Conservation (phyloP, 2,329 filamentous ascomycete genomes). For the Pleomassaria siparia region DNA sequence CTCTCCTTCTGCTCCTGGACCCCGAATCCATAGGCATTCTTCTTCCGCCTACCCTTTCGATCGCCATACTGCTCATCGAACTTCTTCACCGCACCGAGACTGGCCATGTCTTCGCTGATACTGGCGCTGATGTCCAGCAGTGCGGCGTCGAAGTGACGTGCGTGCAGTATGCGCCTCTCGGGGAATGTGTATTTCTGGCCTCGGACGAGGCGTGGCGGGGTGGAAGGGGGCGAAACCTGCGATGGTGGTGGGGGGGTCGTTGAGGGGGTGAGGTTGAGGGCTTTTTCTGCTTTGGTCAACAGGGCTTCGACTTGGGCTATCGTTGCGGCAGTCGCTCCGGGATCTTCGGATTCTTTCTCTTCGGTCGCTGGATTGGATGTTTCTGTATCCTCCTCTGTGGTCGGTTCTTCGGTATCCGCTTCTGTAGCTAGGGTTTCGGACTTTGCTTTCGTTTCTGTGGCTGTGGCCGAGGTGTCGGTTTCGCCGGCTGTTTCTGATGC, state of each 20-base stretch:
- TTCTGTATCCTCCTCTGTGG: too few relatives aligned
- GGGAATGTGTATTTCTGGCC: constrained; percentile 61
- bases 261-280: neutral
- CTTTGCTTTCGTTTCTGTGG: too few relatives aligned
- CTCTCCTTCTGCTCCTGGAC: constrained; percentile 33
- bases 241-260: neutral
- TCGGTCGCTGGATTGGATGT: too few relatives aligned
- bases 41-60: constrained; percentile 66
- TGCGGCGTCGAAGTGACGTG: constrained; percentile 79
- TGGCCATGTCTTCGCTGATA: constrained; percentile 90
- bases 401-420: neutral
- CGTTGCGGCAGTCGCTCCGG: too few relatives aligned
- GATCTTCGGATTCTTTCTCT: neutral
- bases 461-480: too few relatives aligned
- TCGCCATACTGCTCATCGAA: constrained; percentile 97
- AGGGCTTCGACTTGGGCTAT: too few relatives aligned
- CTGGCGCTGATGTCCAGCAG: constrained; percentile 87
- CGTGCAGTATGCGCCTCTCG: constrained; percentile 64
- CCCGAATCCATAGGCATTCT: constrained; percentile 57
- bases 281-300: too few relatives aligned
- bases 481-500: too few relatives aligned
- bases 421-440: too few relatives aligned
- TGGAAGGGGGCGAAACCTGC: too few relatives aligned
- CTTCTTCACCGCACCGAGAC: constrained; percentile 79
- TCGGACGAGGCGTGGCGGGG: constrained; percentile 26